Conservation (phyloP, 169 alveolate genomes). For the Plasmodium vivax region DNA sequence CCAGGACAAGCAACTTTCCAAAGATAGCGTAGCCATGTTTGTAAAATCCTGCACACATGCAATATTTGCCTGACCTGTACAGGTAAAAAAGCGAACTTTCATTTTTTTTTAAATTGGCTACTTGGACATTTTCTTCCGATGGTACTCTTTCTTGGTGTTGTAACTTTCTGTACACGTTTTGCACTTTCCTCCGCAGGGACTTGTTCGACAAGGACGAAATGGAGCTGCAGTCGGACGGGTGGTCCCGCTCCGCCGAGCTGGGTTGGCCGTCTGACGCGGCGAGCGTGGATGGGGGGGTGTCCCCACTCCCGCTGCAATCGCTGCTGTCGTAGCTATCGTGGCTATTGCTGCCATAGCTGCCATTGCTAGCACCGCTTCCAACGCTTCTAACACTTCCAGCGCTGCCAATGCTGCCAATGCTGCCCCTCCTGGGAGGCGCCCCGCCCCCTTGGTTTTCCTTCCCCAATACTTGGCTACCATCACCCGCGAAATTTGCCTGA, state of each 20-base stretch:
- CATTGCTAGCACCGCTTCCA: background rate
- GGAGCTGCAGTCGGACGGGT: background rate
- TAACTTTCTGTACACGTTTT: slow-evolving; percentile 6
- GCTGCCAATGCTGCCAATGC: background rate
- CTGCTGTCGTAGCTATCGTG: background rate
- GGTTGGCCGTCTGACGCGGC: background rate
- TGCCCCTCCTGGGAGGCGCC: background rate
- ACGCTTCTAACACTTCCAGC: background rate
- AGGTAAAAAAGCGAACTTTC: slow-evolving; percentile 42
- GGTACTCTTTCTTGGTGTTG: slow-evolving; percentile 15
- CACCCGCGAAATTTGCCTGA: background rate
- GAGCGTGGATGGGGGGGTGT: background rate
- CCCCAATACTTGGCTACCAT: background rate
- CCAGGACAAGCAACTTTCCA: slow-evolving; percentile 6
- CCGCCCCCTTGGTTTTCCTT: background rate
- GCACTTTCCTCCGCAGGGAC: slow-evolving; percentile 17
- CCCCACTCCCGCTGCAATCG: background rate
- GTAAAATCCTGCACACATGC: slow-evolving; percentile 49
- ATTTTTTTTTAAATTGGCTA: slow-evolving; percentile 25
- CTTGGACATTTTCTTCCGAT: background rate
- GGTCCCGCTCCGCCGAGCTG: slow-evolving; percentile 11
- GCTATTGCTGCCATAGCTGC: background rate
- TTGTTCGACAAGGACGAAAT: slow-evolving; percentile 58
- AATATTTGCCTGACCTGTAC: slow-evolving; percentile 42
- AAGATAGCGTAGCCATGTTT: slow-evolving; percentile 46